Evolutionary conservation across 306 rosid genomes (phyloP).

Genomic region (apple (Malus domestica)): DNA sequence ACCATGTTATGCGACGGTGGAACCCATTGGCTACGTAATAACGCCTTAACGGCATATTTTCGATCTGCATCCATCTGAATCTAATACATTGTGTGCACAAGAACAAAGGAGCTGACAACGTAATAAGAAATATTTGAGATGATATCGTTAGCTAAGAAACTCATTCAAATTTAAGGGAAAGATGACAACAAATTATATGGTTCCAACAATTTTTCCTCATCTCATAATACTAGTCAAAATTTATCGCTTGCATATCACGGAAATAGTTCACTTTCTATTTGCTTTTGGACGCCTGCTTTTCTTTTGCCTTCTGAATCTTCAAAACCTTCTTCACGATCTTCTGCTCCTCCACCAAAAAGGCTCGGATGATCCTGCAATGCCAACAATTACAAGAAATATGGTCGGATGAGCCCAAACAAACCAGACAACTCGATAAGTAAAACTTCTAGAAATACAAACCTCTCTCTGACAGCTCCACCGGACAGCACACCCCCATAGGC

Average conservation of each 20-base stretch:
- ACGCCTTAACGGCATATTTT: too few species aligned
- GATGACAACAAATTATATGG: not conserved
- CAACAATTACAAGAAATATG: not conserved
- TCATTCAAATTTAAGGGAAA: not conserved
- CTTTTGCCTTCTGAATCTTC: slow-evolving; percentile 77
- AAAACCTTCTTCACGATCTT: slow-evolving; percentile 75
- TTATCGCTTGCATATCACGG: not conserved
- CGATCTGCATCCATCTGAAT: too few species aligned
- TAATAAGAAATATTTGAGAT: not conserved
- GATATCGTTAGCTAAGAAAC: not conserved
- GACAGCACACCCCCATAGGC: slow-evolving; percentile 73
- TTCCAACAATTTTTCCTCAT: slow-evolving; percentile 3
- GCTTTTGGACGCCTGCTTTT: slow-evolving; percentile 44
- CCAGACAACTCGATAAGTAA: not conserved
- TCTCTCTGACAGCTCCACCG: slow-evolving; percentile 71
- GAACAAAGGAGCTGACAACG: not conserved
- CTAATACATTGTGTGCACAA: too few species aligned
- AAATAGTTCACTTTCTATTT: not conserved
- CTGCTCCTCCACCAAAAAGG: slow-evolving; percentile 73
- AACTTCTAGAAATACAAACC: slow-evolving; percentile 30
- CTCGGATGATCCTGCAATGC: slow-evolving; percentile 47
- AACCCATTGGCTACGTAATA: not conserved
- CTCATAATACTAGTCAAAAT: slow-evolving; percentile 7
- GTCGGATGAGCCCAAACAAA: not conserved
- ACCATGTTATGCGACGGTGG: not conserved